These are phyloP conservation scores for Thuidium tamariscinum DNA, from an alignment of 225 moss, liverwort and hornwort genomes.

Conservation along the genomic window DNA sequence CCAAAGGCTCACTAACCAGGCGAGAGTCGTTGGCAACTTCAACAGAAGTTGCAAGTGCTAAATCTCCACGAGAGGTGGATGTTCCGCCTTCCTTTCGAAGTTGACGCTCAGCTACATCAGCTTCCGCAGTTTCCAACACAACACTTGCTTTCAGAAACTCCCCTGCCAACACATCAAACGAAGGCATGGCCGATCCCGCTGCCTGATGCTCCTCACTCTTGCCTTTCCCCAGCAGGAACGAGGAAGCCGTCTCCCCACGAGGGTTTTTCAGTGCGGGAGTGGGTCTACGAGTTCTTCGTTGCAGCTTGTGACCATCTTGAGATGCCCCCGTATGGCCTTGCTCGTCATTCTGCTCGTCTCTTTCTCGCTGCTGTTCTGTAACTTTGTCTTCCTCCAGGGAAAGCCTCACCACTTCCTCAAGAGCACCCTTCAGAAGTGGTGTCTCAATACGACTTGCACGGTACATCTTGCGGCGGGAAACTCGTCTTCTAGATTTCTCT, in stretches of 20 bases:
- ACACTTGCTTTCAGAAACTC: conserved; percentile 41
- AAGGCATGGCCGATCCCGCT: conserved; percentile 4
- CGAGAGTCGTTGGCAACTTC: not conserved
- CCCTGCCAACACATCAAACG: conserved; percentile 30
- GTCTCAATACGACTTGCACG: conserved; percentile 25
- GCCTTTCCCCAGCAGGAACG: not conserved
- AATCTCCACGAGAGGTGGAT: not conserved
- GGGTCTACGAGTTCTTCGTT: not conserved
- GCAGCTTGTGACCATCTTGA: not conserved
- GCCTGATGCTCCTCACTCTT: not conserved
- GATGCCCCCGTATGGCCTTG: not conserved
- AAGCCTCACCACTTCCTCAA: conserved; percentile 23
- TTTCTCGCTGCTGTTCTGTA: not conserved
- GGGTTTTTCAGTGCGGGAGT: not conserved
- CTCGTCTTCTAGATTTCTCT: conserved; percentile 13
- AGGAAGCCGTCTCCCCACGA: not conserved
- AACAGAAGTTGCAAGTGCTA: not conserved
- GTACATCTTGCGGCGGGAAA: conserved; percentile 39
- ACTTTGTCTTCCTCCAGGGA: conserved; percentile 17
- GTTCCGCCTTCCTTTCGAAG: not conserved
- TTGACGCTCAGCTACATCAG: not conserved
- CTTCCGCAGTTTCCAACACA: conserved; percentile 40
- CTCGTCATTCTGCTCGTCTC: not conserved
- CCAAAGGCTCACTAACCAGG: not conserved
- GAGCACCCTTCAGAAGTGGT: conserved; percentile 11